These are phyloP conservation scores for Beauveria sp. DNA, from an alignment of 2,329 filamentous ascomycete genomes.

Conservation along the genomic window DNA sequence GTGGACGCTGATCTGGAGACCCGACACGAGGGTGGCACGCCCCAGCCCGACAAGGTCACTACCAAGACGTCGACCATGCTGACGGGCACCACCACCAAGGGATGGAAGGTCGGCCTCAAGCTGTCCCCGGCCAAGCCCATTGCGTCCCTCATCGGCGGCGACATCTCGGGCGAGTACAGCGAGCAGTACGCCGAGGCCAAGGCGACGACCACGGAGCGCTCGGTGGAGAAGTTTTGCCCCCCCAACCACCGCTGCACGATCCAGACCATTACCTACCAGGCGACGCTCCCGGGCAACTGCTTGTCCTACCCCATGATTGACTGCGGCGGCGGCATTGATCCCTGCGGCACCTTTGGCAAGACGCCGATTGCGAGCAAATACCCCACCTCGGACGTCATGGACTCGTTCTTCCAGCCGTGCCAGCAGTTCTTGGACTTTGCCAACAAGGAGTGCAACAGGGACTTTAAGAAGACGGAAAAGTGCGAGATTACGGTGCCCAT, in stretches of 20 bases:
- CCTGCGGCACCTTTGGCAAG: not conserved
- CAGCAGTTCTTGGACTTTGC: not conserved
- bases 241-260: not conserved
- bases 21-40: not conserved
- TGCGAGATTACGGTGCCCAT: not conserved
- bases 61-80: not conserved
- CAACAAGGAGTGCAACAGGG: not conserved
- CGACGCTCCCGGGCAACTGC: not conserved
- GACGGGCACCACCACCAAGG: not conserved
- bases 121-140: not conserved
- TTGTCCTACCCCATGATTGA: not conserved
- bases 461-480: not conserved
- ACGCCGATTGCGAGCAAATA: not conserved
- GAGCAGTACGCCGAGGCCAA: not conserved
- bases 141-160: not conserved
- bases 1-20: not conserved
- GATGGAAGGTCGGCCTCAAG: not conserved
- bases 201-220: not conserved
- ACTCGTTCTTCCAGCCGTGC: not conserved
- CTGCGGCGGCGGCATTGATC: not conserved
- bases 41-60: not conserved
- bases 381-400: not conserved
- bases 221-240: not conserved
- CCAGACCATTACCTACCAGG: not conserved
- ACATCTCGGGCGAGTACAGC: constrained; percentile 1